Evolutionary conservation across 495 filamentous ascomycete species (phyloP).

Genomic region (Platismatia glauca): DNA sequence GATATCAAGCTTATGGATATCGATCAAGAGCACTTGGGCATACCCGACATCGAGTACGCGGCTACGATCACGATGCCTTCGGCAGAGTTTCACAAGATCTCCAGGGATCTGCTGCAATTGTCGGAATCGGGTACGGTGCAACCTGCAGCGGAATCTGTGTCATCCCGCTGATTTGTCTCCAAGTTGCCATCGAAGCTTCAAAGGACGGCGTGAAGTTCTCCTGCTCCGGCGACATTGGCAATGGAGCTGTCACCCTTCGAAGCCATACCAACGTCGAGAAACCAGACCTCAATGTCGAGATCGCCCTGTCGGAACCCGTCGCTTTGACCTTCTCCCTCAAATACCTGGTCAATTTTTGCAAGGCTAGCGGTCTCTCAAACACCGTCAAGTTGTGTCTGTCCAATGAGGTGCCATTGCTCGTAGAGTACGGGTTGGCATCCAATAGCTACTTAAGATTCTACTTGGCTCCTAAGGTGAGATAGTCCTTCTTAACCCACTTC

Average conservation of each 20-base stretch:
- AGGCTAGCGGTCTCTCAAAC: conserved; percentile 75
- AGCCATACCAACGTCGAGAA: conserved; percentile 88
- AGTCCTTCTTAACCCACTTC: not conserved
- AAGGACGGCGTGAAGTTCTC: conserved; percentile 98
- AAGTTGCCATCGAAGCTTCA: conserved; percentile 89
- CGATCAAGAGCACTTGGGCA: conserved; percentile 97
- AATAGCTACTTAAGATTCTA: conserved; percentile 94
- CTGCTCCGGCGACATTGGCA: conserved; percentile 90
- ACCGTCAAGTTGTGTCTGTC: conserved; percentile 87
- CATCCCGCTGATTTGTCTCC: not conserved
- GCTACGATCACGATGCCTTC: conserved; percentile 85
- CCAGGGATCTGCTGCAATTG: conserved; percentile 77
- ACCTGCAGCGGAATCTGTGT: conserved; percentile 4
- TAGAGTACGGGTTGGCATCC: conserved; percentile 75
- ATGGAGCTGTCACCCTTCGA: conserved; percentile 83
- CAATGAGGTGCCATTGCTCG: conserved; percentile 89
- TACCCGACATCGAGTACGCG: conserved; percentile 95
- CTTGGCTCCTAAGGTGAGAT: conserved; percentile 81
- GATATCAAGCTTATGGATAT: conserved; percentile 99
- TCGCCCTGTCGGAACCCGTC: conserved; percentile 86
- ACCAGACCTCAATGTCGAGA: conserved; percentile 74
- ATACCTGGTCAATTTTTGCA: conserved; percentile 99
- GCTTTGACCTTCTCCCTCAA: conserved; percentile 97
- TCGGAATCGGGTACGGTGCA: conserved; percentile 76
- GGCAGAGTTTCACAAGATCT: conserved; percentile 88